Evolutionary conservation across 1,284 basidiomycete genomes (phyloP).

Genomic region (Leccinum ponderosum): DNA sequence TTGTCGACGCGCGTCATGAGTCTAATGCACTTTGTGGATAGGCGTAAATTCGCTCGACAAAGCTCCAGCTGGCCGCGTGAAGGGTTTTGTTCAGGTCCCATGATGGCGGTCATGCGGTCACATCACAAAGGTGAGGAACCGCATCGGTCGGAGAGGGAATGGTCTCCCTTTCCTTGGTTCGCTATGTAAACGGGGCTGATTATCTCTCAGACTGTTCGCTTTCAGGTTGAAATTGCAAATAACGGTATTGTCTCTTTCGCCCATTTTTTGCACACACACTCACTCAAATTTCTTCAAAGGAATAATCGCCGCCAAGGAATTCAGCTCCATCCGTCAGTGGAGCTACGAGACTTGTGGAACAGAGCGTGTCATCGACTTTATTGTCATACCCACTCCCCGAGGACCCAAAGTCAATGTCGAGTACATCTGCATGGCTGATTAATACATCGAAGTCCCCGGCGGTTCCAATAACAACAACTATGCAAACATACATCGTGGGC

Average conservation of each 20-base stretch:
- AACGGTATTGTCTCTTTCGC: constrained; percentile 60
- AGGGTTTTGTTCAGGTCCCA: constrained; percentile 84
- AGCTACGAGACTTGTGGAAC: constrained; percentile 99
- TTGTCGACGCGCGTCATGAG: constrained; percentile 5
- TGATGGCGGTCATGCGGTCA: constrained; percentile 82
- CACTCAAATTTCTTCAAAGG: constrained; percentile 45
- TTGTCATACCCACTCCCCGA: constrained; percentile 99
- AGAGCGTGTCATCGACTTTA: constrained; percentile 96
- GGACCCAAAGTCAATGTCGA: constrained; percentile 99
- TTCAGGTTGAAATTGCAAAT: constrained; percentile 82
- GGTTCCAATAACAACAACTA: constrained; percentile 99
- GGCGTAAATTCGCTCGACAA: constrained; percentile 91
- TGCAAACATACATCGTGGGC: constrained; percentile 98
- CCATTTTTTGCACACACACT: constrained; percentile 18
- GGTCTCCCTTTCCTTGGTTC: not conserved
- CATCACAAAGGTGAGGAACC: constrained; percentile 82
- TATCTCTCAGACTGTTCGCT: constrained; percentile 14
- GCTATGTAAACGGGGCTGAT: not conserved
- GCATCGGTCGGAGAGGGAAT: constrained; percentile 4
- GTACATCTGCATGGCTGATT: constrained; percentile 99
- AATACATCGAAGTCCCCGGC: constrained; percentile 98
- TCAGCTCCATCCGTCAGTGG: constrained; percentile 99
- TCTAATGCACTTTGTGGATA: constrained; percentile 37
- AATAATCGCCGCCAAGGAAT: constrained; percentile 96
- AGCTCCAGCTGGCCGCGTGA: constrained; percentile 77